Evolutionary conservation across 495 filamentous ascomycete genomes (phyloP).

Genomic region (Margaritispora aquatica): DNA sequence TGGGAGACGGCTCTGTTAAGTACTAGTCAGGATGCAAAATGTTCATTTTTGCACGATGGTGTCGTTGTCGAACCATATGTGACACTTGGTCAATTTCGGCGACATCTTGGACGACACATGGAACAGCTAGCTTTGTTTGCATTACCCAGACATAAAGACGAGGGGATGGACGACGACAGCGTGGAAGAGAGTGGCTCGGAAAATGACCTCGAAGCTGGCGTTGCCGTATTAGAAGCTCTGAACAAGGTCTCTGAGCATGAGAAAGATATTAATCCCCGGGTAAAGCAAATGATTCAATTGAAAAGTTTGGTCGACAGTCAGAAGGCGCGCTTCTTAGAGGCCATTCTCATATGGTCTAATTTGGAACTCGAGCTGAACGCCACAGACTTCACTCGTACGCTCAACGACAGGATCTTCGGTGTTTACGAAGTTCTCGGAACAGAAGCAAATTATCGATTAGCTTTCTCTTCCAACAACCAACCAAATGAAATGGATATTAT

Average conservation of each 20-base stretch:
- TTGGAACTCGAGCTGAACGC: too few relatives aligned
- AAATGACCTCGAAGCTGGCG: background rate
- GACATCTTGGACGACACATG: constrained; percentile 32
- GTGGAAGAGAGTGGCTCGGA: background rate
- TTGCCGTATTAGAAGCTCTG: background rate
- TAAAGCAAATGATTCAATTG: too few relatives aligned
- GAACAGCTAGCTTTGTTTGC: constrained; percentile 35
- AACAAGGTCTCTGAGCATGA: constrained; percentile 13
- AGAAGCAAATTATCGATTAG: too few relatives aligned
- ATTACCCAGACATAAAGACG: constrained; percentile 23
- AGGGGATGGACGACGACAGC: constrained; percentile 15
- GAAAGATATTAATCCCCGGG: too few relatives aligned
- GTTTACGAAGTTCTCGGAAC: too few relatives aligned
- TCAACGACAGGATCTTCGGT: too few relatives aligned
- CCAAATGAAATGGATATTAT: too few relatives aligned
- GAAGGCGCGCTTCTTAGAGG: too few relatives aligned
- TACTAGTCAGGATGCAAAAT: constrained; percentile 4
- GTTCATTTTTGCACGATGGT: constrained; percentile 8
- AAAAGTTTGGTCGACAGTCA: too few relatives aligned
- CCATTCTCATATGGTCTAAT: too few relatives aligned
- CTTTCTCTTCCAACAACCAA: too few relatives aligned
- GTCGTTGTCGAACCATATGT: constrained; percentile 7
- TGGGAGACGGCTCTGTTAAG: constrained; percentile 9
- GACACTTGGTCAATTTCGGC: constrained; percentile 24
- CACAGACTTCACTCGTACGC: too few relatives aligned